These are phyloP conservation scores for Penicillium macrosclerotiorum DNA, from an alignment of 495 filamentous ascomycete genomes.

Conservation along the genomic window DNA sequence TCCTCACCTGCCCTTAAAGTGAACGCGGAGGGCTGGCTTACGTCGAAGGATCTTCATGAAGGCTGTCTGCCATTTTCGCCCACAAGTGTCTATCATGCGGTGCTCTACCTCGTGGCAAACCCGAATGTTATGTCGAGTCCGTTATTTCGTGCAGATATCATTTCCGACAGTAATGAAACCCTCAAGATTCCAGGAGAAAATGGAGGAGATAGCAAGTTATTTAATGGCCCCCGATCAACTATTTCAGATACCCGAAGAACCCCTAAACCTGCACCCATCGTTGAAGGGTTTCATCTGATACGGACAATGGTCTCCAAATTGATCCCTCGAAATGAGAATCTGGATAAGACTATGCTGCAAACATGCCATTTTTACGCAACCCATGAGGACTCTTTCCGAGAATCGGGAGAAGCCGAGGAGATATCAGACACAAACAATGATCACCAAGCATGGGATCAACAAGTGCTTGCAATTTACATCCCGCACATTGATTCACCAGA, in stretches of 20 bases:
- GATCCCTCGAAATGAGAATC: slow-evolving; percentile 74
- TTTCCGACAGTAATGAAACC: slow-evolving; percentile 50
- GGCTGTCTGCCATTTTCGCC: slow-evolving; percentile 48
- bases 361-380: slow-evolving; percentile 69
- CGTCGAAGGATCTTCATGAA: slow-evolving; percentile 33
- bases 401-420: not conserved
- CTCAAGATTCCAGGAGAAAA: slow-evolving; percentile 31
- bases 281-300: slow-evolving; percentile 52
- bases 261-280: slow-evolving; percentile 28
- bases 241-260: not conserved
- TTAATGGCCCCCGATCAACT: not conserved
- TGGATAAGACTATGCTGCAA: slow-evolving; percentile 73
- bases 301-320: slow-evolving; percentile 69
- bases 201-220: slow-evolving; percentile 17
- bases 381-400: not conserved
- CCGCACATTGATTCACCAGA: slow-evolving; percentile 62
- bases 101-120: slow-evolving; percentile 74
- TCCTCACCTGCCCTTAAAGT: slow-evolving; percentile 11
- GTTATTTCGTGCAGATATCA: slow-evolving; percentile 85
- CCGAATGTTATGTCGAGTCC: slow-evolving; percentile 82
- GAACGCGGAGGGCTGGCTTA: slow-evolving; percentile 27
- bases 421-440: slow-evolving; percentile 15
- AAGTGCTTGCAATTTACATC: slow-evolving; percentile 70
- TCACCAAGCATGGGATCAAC: not conserved
- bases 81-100: slow-evolving; percentile 58